phyloP scores from a whole-genome alignment of 495 filamentous ascomycete species.

The Achaetomiella virescens region DNA sequence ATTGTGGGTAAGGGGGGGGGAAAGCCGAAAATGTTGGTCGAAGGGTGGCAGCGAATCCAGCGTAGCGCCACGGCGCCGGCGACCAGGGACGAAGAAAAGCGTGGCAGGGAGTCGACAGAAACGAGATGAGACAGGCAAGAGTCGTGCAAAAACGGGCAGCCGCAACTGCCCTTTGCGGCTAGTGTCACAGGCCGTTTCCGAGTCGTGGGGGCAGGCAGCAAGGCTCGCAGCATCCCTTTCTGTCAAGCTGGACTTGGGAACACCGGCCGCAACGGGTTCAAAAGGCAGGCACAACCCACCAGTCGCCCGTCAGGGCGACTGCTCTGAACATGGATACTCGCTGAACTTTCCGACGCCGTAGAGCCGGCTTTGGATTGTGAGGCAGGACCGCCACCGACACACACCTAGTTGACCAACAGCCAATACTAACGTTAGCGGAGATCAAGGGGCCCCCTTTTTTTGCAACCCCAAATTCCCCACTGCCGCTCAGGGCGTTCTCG shows the following conservation, averaged over 20 bases:
- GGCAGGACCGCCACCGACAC: background rate
- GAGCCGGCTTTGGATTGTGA: background rate
- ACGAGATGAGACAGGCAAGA: constrained; percentile 2
- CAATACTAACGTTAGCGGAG: background rate
- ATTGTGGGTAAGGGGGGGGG: too few species aligned
- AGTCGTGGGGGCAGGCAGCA: background rate
- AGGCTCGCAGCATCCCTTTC: background rate
- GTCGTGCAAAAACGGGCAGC: constrained; percentile 1
- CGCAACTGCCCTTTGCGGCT: background rate
- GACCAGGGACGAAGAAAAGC: background rate
- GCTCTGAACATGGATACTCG: background rate
- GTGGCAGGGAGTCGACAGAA: background rate
- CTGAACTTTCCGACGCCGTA: background rate
- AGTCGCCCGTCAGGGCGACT: background rate
- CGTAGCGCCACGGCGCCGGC: background rate
- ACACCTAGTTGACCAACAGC: background rate
- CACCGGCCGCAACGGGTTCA: too few species aligned
- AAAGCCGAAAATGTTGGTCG: background rate
- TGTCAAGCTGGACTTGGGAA: too few species aligned
- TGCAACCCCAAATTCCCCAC: background rate
- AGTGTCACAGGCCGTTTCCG: background rate
- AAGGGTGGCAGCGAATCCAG: background rate
- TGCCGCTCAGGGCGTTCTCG: background rate
- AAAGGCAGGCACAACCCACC: too few species aligned
- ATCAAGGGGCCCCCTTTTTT: background rate